A percentile compares a stretch with the other conserved stretches of the same genome.
These are phyloP conservation scores for Erythrophleum ivorense DNA, from an alignment of 331 rosid genomes.

Conservation along the genomic window DNA sequence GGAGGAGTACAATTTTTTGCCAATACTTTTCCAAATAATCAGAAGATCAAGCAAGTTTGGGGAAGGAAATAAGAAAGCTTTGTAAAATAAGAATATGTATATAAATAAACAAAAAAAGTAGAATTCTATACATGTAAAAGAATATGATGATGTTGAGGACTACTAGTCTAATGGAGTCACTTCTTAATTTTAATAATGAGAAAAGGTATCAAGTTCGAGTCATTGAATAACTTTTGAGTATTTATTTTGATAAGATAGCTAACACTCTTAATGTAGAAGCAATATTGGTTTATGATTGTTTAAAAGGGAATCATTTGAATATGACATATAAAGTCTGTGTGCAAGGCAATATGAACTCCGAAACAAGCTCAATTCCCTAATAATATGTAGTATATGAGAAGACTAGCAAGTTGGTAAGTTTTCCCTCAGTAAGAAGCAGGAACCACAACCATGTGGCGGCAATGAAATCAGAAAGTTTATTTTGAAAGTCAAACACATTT, in stretches of 20 bases:
- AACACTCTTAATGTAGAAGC: slow-evolving; percentile 42
- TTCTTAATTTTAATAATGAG: too few species aligned
- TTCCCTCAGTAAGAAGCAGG: slow-evolving; percentile 62
- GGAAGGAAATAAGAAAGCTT: too few species aligned
- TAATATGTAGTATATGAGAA: slow-evolving; percentile 21
- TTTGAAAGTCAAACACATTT: slow-evolving; percentile 77
- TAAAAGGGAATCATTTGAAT: slow-evolving; percentile 35
- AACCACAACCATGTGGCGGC: slow-evolving; percentile 64
- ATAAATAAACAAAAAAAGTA: too few species aligned
- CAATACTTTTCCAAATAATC: too few species aligned
- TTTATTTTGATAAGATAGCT: slow-evolving; percentile 66
- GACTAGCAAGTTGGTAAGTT: slow-evolving; percentile 17
- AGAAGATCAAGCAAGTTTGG: too few species aligned
- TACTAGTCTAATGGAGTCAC: too few species aligned
- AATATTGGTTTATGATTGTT: slow-evolving; percentile 30
- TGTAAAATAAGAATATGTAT: too few species aligned
- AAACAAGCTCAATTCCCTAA: slow-evolving; percentile 40
- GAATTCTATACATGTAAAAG: too few species aligned
- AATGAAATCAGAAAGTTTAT: slow-evolving; percentile 49
- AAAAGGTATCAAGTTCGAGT: slow-evolving; percentile 31
- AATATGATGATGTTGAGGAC: too few species aligned
- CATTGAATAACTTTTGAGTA: background rate
- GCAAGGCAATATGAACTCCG: slow-evolving; percentile 32
- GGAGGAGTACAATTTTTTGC: too few species aligned
- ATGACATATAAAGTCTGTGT: background rate